Percentiles rank a stretch among this genome's conserved stretches.
Evolutionary conservation across 202 grass and related monocot genomes (phyloP).

Genomic region (Dendrocalamus latiflorus): DNA sequence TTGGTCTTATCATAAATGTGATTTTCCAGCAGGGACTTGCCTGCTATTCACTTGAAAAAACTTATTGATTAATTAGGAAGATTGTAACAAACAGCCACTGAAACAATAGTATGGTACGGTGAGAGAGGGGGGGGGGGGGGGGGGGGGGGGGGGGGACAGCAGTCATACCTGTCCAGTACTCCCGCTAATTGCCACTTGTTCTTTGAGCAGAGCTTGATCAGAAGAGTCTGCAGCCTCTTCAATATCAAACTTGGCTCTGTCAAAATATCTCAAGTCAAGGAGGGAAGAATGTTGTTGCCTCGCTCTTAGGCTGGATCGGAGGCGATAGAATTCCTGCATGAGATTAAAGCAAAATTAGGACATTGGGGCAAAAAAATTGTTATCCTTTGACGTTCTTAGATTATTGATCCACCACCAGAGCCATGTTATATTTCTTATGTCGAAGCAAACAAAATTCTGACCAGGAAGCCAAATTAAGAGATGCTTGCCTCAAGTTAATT

Average conservation of each 20-base stretch:
- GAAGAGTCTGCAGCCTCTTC: slow-evolving; percentile 42
- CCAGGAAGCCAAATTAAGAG: too few species aligned
- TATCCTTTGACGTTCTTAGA: neutral
- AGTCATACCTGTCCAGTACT: slow-evolving; percentile 72
- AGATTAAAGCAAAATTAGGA: neutral
- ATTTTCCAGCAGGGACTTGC: too few species aligned
- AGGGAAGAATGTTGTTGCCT: slow-evolving; percentile 65
- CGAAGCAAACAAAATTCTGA: too few species aligned
- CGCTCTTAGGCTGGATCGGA: slow-evolving; percentile 55
- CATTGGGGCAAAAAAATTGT: neutral
- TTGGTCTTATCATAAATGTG: too few species aligned
- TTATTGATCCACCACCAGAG: neutral
- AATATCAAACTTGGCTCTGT: slow-evolving; percentile 52
- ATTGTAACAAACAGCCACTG: neutral
- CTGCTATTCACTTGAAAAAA: neutral
- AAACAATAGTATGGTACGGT: neutral
- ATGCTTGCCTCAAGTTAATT: too few species aligned
- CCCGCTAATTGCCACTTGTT: slow-evolving; percentile 56
- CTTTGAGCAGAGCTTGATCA: slow-evolving; percentile 61
- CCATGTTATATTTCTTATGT: neutral
- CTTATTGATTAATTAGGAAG: neutral
- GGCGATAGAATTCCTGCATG: slow-evolving; percentile 66
- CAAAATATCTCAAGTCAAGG: slow-evolving; percentile 77
- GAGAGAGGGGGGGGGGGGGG: too few species aligned
- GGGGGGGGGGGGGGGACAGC: too few species aligned